Evolutionary conservation across 306 rosid species (phyloP).

Genomic region (Biancaea sappan): DNA sequence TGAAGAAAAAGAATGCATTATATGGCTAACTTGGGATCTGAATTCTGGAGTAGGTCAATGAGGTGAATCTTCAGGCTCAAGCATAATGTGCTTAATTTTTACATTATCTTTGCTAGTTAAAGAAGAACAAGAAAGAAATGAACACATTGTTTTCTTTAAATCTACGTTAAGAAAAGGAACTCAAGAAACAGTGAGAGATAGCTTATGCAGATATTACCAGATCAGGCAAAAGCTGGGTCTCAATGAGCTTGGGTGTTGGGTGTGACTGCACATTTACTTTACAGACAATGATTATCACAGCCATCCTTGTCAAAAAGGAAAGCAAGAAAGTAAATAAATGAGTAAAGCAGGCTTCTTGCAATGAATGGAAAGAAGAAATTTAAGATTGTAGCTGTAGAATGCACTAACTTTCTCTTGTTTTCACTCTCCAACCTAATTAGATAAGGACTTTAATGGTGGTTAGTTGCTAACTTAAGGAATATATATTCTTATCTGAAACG

Average conservation of each 20-base stretch:
- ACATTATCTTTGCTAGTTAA: neutral
- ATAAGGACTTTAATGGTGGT: conserved; percentile 29
- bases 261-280: neutral
- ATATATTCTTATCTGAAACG: neutral
- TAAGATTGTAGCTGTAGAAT: neutral
- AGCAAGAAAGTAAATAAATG: neutral
- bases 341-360: neutral
- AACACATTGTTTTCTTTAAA: neutral
- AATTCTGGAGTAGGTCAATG: neutral
- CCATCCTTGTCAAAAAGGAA: neutral
- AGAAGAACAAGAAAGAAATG: neutral
- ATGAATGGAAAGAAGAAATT: neutral
- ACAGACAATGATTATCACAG: neutral
- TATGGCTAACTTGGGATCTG: neutral
- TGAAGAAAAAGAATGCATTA: no score
- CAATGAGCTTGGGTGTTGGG: neutral
- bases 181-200: neutral
- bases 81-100: neutral
- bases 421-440: neutral
- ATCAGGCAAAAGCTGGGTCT: neutral
- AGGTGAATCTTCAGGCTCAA: neutral
- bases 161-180: no score
- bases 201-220: neutral
- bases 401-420: conserved; percentile 1
- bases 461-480: conserved; percentile 19